Conservation (phyloP, 352 stramenopile genomes). For the Blastocystis sp. region DNA sequence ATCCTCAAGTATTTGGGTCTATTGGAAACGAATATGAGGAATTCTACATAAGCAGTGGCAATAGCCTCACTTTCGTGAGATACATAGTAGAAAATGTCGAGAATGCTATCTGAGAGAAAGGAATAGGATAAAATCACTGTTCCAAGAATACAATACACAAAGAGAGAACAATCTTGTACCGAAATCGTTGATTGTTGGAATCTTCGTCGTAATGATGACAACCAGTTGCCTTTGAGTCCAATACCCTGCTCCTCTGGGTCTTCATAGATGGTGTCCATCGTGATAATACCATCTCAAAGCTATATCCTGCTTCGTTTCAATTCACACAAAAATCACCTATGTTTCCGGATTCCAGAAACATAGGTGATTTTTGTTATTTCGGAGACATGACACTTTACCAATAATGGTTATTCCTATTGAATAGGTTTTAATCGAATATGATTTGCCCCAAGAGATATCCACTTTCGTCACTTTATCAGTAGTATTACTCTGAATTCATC, state of each 20-base stretch:
- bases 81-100: constrained; percentile 43
- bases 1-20: constrained; percentile 44
- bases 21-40: background rate
- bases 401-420: too few relatives aligned
- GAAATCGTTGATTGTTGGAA: background rate
- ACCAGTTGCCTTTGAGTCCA: background rate
- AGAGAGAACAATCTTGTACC: background rate
- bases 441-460: too few relatives aligned
- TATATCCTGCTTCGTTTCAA: constrained; percentile 9
- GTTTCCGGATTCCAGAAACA: background rate
- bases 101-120: constrained; percentile 1
- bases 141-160: background rate
- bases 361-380: background rate
- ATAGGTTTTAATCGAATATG: too few relatives aligned
- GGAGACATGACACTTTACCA: background rate
- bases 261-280: constrained; percentile 55
- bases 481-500: too few relatives aligned
- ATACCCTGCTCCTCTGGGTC: background rate
- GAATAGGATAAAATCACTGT: constrained; percentile 9
- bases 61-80: constrained; percentile 16
- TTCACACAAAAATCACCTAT: background rate
- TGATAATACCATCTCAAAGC: background rate
- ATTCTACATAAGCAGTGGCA: constrained; percentile 18
- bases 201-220: background rate
- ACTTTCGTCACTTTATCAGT: too few relatives aligned